Evolutionary conservation across 331 rosid genomes (phyloP), one percentile per base, ranked within the genome.

Genomic region (Malus hybrid): DNA sequence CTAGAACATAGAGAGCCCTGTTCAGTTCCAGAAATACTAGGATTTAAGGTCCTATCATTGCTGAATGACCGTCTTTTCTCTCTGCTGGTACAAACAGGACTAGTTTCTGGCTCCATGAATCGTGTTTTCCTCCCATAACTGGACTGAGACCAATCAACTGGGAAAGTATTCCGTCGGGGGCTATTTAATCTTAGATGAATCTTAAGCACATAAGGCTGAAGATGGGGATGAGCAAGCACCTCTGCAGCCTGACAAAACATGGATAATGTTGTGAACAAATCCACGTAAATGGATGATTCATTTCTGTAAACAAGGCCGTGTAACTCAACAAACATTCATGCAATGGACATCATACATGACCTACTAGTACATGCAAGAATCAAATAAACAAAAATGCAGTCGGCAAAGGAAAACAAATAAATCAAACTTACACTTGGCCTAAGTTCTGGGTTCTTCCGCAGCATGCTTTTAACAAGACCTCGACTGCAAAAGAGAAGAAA

Each of bases 221-320:
- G 96, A 85, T 83, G 95, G 28, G 94, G 91, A 82, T 93, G 94
- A 80, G 81, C 84, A 72, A 93, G 89, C 83, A 93, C 88, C 83
- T 89, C 98, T 69, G 90, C 77, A 70, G 98, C 96, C 96, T 93
- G 87, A 73, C 46, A 65, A 85, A 84, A 84, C 73, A 76, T 71
- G 76, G 72, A 61, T 54, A 28, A 14, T 61, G 14, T 33, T 55
- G 16, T 62, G 42, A 72, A 20, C 24, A n/a, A 67, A 79, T 54
- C n/a, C 55, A 52, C 22, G 34, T 28, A 71, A 67, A 54, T 20
- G 24, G 9, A 64, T 22, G n/a, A 64, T 8, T 36, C 20, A 34
- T 50, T 61, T 32, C 32, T 48, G 48, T 36, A 54, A 3, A 65
- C 50, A 55, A 71, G 46, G 20, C 52, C 14, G 7, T 34, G 56